A percentile compares a stretch with the other conserved stretches of the same genome.
These are phyloP conservation scores for Nothopassalora personata DNA, from an alignment of 2,329 filamentous ascomycete genomes.

Conservation along the genomic window DNA sequence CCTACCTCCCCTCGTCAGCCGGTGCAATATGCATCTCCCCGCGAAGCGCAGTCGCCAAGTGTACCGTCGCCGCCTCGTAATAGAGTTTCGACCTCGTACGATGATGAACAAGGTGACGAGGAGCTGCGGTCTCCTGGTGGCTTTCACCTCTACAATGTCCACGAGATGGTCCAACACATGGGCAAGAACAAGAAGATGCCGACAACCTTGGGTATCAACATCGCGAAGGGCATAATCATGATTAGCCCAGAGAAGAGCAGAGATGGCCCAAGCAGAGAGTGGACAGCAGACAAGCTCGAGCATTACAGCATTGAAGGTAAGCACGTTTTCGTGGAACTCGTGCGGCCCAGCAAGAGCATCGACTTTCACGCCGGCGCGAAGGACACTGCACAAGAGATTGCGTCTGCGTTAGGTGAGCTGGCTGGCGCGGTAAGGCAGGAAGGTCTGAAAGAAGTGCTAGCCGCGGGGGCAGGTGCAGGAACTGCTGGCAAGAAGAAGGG, in stretches of 20 bases:
- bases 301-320: conserved; percentile 98
- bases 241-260: conserved; percentile 79
- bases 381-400: conserved; percentile 92
- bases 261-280: conserved; percentile 83
- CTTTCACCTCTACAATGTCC: conserved; percentile 94
- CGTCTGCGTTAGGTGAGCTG: conserved; percentile 79
- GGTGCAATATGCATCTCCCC: conserved; percentile 35
- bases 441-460: conserved; percentile 76
- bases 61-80: conserved; percentile 54
- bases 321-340: conserved; percentile 91
- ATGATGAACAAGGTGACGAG: conserved; percentile 42
- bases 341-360: conserved; percentile 86
- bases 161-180: conserved; percentile 95
- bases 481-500: conserved; percentile 67
- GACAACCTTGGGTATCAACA: conserved; percentile 90
- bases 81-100: conserved; percentile 36
- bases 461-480: conserved; percentile 64
- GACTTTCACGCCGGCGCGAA: conserved; percentile 97
- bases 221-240: conserved; percentile 80
- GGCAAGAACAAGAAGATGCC: conserved; percentile 98
- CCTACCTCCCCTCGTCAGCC: conserved; percentile 47
- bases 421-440: conserved; percentile 80
- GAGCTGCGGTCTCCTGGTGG: conserved; percentile 60
- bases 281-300: conserved; percentile 91
- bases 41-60: conserved; percentile 34